Evolutionary conservation across 2,329 filamentous ascomycete genomes (phyloP).

Genomic region (Coccinonectria pachysandricola): DNA sequence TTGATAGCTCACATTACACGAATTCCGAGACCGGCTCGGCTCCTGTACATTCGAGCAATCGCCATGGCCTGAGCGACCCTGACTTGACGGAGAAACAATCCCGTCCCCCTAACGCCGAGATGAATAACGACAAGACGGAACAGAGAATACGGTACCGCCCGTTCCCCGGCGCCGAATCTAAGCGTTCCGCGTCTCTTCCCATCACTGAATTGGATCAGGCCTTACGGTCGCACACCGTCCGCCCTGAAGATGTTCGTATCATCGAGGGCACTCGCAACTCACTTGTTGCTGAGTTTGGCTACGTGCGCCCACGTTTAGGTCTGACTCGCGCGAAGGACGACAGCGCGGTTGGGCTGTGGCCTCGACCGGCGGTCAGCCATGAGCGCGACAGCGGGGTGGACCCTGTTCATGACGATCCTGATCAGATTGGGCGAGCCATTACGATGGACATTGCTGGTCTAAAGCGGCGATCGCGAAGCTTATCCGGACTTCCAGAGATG

Average conservation of each 20-base stretch:
- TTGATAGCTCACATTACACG: constrained; percentile 13
- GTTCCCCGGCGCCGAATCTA: constrained; percentile 29
- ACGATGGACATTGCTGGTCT: constrained; percentile 41
- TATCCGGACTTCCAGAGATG: constrained; percentile 42
- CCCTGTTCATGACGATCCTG: constrained; percentile 31
- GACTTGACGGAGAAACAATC: background rate
- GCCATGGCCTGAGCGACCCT: constrained; percentile 7
- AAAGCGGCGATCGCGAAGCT: constrained; percentile 48
- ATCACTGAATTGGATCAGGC: constrained; percentile 52
- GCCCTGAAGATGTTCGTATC: constrained; percentile 42
- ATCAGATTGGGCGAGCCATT: constrained; percentile 53
- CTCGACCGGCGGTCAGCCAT: constrained; percentile 51
- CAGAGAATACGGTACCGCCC: constrained; percentile 29
- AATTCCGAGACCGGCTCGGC: constrained; percentile 13
- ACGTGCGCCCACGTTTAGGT: constrained; percentile 23
- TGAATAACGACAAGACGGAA: constrained; percentile 14
- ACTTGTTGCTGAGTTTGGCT: constrained; percentile 33
- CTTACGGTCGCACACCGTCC: constrained; percentile 50
- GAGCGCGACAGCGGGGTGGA: constrained; percentile 34
- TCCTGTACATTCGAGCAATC: constrained; percentile 16
- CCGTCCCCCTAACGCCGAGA: background rate
- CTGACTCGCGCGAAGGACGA: constrained; percentile 22
- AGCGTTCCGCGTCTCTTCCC: constrained; percentile 48
- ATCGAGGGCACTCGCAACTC: constrained; percentile 46
- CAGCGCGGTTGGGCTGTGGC: constrained; percentile 45